Evolutionary conservation across 2,329 filamentous ascomycete species (phyloP).

Genomic region (Nemania sp.): DNA sequence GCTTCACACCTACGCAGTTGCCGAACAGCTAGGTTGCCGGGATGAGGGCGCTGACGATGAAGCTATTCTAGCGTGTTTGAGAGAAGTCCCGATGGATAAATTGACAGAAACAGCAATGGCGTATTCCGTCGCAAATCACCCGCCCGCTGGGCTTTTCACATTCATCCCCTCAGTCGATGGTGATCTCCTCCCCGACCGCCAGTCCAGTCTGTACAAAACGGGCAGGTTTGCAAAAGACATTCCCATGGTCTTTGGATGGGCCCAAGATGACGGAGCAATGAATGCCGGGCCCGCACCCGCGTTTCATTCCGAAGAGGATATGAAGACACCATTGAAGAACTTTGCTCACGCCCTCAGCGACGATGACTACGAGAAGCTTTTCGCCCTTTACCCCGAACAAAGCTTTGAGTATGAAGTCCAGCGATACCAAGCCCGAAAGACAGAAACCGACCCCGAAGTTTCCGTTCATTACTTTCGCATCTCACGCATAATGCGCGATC

Average conservation of each 20-base stretch:
- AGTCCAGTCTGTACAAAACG: constrained; percentile 29
- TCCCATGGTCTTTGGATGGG: constrained; percentile 35
- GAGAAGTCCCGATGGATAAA: constrained; percentile 30
- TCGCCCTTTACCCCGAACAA: constrained; percentile 34
- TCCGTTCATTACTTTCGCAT: constrained; percentile 28
- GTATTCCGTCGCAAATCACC: constrained; percentile 36
- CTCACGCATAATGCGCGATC: constrained; percentile 28
- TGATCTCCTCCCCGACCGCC: constrained; percentile 35
- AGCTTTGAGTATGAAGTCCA: constrained; percentile 31
- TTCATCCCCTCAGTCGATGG: constrained; percentile 39
- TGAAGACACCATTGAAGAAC: constrained; percentile 29
- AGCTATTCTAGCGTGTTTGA: constrained; percentile 30
- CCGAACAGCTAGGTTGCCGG: constrained; percentile 27
- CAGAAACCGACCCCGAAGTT: constrained; percentile 24
- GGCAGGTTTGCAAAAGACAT: constrained; percentile 32
- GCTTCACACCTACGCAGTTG: constrained; percentile 34
- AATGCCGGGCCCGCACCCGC: constrained; percentile 30
- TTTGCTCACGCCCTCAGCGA: constrained; percentile 32
- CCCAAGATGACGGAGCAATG: constrained; percentile 36
- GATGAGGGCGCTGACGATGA: constrained; percentile 8
- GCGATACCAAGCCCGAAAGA: constrained; percentile 28
- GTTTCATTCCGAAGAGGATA: constrained; percentile 32
- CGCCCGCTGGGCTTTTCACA: constrained; percentile 34
- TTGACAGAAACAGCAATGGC: constrained; percentile 33
- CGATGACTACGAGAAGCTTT: constrained; percentile 31